Percentiles rank a stretch among this genome's conserved stretches.
Conservation (phyloP, 176 grass and related monocot genomes). For the Miscanthus lutarioriparius region DNA sequence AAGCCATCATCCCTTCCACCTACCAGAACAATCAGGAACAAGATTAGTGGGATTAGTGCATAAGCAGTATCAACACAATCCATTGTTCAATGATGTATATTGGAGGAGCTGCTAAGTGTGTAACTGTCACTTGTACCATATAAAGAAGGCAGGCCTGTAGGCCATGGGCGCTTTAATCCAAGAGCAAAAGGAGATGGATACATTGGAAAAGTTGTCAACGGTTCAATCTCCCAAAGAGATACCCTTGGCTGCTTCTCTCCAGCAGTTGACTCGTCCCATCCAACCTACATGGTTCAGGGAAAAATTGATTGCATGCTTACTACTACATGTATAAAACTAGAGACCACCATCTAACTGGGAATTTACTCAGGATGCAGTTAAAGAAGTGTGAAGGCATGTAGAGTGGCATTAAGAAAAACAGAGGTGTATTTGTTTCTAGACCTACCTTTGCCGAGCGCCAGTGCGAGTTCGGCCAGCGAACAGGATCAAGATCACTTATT, state of each 20-base stretch:
- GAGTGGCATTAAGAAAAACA: neutral
- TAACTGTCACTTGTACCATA: conserved; percentile 50
- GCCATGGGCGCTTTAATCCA: conserved; percentile 93
- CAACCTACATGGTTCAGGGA: conserved; percentile 62
- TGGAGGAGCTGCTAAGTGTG: conserved; percentile 12
- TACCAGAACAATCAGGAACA: conserved; percentile 42
- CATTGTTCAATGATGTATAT: neutral
- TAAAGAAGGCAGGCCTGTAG: conserved; percentile 80
- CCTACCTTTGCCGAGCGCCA: conserved; percentile 96
- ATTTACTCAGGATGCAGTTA: neutral
- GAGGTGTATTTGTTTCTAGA: conserved; percentile 3
- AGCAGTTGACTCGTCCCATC: conserved; percentile 96
- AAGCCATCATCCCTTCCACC: conserved; percentile 77
- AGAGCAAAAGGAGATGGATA: conserved; percentile 91
- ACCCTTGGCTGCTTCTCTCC: conserved; percentile 96
- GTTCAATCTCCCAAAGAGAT: conserved; percentile 96
- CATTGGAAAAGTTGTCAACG: conserved; percentile 94
- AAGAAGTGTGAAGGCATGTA: conserved; percentile 1
- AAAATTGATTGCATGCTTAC: conserved; percentile 15
- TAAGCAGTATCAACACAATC: neutral
- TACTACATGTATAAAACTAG: conserved; percentile 7
- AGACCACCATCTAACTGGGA: neutral
- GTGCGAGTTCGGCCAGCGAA: conserved; percentile 90
- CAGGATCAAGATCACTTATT: conserved; percentile 88
- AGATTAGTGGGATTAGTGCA: conserved; percentile 7